phyloP scores from a whole-genome alignment of 2,329 filamentous ascomycete genomes.

The Cladophialophora bantiana region DNA sequence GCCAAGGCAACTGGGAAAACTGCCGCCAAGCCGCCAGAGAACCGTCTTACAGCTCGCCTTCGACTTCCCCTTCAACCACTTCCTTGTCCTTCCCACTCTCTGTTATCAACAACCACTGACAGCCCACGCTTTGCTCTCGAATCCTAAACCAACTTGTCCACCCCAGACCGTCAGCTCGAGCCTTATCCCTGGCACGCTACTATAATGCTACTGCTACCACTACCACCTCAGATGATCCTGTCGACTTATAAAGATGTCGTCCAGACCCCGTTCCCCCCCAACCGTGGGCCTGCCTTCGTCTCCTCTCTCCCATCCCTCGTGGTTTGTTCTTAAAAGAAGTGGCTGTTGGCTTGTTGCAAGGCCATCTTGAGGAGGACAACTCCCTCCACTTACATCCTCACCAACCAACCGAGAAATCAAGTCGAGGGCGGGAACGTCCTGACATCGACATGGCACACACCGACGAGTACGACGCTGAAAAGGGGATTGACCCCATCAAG shows the following conservation, averaged over 20 bases:
- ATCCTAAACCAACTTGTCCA: slow-evolving; percentile 3
- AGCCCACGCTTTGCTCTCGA: slow-evolving; percentile 2
- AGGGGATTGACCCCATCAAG: slow-evolving; percentile 27
- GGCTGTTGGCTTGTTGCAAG: neutral
- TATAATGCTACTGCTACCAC: neutral
- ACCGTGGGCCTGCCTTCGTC: neutral
- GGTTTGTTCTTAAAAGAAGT: neutral
- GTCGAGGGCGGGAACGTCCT: neutral
- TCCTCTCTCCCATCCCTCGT: slow-evolving; percentile 6
- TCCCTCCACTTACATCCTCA: neutral
- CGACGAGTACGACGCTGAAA: slow-evolving; percentile 33
- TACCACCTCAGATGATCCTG: neutral
- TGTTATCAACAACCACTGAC: slow-evolving; percentile 23
- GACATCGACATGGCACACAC: slow-evolving; percentile 22
- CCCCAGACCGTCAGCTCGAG: slow-evolving; percentile 15
- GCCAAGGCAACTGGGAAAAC: slow-evolving; percentile 5
- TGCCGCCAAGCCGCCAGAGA: slow-evolving; percentile 17
- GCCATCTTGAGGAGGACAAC: slow-evolving; percentile 5
- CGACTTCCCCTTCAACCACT: neutral
- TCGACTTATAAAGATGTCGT: slow-evolving; percentile 17
- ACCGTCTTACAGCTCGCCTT: slow-evolving; percentile 12
- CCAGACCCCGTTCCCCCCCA: slow-evolving; percentile 7
- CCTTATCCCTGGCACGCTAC: slow-evolving; percentile 8
- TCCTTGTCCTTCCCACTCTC: neutral
- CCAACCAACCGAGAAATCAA: neutral